Evolutionary conservation across 208 protist genomes (phyloP), one percentile per base, ranked within the genome.

Genomic region (Crithidia sp.): DNA sequence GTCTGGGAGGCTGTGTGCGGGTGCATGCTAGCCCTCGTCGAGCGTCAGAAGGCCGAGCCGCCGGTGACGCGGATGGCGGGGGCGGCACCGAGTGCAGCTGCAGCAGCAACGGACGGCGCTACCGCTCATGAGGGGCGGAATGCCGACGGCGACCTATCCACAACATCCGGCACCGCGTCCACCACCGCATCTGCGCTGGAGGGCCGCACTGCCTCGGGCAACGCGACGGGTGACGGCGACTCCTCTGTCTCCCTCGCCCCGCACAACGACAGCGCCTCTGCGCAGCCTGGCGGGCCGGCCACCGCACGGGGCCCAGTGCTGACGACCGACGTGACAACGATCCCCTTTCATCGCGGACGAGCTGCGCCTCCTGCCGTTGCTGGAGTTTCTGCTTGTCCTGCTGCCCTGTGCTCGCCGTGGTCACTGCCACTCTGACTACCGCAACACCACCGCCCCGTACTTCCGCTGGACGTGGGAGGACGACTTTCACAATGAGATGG

Each of bases 391-490:
- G 5, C 75, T 95, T 3, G 67, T 88, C 7, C 62, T 95, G 56
- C 61, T 88, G n/a, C 89, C 87, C 9, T 70, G 69, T 55, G 64
- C 86, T 13, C 65, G 58, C 9, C 52, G 43, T 50, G 66, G 63
- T 8, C 64, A 79, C 52, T 77, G 81, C 5, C 68, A 81, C 79
- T 71, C 75, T 5, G 83, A 90, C 73, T 82, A 83, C 70, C 79
- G 81, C 56, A 84, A 85, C 77, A 61, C 83, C 28, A 88, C 90
- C 5, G 49, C 83, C 10, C 91, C 88, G 4, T 86, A 88, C 70
- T 84, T 84, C 70, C 41, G 67, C 44, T 97, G 89, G 89, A 52
- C 77, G 12, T 95, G 93, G 89, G 93, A 95, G 72, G 90, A 97
- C 55, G 90, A 95, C 74, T 94, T 92, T 67, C 87, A 92, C 73